These are phyloP conservation scores for Teunomyces gatunensis DNA, from an alignment of 805 yeast species.

Conservation along the genomic window DNA sequence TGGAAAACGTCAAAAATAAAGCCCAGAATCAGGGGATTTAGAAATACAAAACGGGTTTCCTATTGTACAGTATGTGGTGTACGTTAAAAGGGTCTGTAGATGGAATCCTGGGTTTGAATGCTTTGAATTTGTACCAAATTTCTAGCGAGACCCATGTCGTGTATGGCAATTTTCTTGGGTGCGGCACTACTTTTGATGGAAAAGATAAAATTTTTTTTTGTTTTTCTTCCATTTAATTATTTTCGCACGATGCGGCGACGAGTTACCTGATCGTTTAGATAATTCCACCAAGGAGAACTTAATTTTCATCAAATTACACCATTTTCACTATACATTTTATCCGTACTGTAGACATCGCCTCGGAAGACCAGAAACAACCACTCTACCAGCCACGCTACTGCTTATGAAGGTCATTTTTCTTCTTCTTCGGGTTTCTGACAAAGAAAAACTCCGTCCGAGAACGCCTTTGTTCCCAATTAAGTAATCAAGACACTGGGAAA, in stretches of 20 bases:
- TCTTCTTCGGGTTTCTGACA: no score
- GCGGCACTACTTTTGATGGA: slow-evolving; percentile 19
- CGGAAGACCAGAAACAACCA: no score
- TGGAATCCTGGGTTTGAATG: no score
- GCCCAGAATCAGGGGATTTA: no score
- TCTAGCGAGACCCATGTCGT: slow-evolving; percentile 1
- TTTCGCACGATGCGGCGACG: background rate
- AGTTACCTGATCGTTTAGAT: slow-evolving; percentile 2
- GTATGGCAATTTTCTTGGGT: slow-evolving; percentile 1
- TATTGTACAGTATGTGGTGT: no score
- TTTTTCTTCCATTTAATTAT: background rate
- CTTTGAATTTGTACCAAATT: background rate
- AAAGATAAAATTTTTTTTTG: slow-evolving; percentile 27
- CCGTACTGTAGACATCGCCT: no score
- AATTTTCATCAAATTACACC: background rate
- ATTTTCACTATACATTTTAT: no score
- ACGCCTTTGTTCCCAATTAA: background rate
- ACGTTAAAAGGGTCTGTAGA: no score
- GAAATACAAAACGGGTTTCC: no score
- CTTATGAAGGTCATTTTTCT: background rate
- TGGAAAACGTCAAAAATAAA: no score
- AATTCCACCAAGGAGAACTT: background rate
- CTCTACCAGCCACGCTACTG: no score
- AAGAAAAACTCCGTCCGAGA: background rate
- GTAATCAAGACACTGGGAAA: background rate